These are phyloP conservation scores for Exophiala viscosa DNA, from an alignment of 2,329 filamentous ascomycete species.

Conservation along the genomic window DNA sequence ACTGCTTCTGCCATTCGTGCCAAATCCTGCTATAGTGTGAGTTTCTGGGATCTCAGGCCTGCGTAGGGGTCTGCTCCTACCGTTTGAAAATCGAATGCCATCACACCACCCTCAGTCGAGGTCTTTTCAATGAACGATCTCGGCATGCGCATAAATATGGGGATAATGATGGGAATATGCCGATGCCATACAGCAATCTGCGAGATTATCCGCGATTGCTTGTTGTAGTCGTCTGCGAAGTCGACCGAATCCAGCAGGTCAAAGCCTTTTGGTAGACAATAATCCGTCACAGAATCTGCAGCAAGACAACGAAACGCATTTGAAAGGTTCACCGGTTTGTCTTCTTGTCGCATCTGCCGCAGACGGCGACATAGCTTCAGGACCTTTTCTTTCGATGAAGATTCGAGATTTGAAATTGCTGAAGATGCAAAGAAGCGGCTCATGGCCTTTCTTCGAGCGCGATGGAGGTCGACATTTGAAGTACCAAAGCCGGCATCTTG, in stretches of 20 bases:
- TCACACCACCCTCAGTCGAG: constrained; percentile 20
- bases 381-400: constrained; percentile 19
- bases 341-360: constrained; percentile 15
- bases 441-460: constrained; percentile 33
- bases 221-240: constrained; percentile 26
- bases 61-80: constrained; percentile 9
- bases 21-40: constrained; percentile 14
- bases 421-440: constrained; percentile 37
- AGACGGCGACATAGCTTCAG: constrained; percentile 23
- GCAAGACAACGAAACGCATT: constrained; percentile 26
- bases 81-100: constrained; percentile 25
- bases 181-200: constrained; percentile 25
- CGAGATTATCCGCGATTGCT: constrained; percentile 20
- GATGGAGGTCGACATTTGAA: constrained; percentile 33
- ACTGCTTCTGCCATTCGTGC: constrained; percentile 15
- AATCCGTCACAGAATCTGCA: constrained; percentile 27
- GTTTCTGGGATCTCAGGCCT: not conserved
- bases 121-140: constrained; percentile 20
- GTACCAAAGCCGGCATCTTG: constrained; percentile 34
- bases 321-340: constrained; percentile 23
- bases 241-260: constrained; percentile 24
- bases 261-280: constrained; percentile 24
- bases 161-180: constrained; percentile 26
- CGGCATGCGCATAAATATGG: constrained; percentile 24
- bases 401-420: constrained; percentile 20